Evolutionary conservation across 306 rosid species (phyloP).

Genomic region (Rubus idaeus): DNA sequence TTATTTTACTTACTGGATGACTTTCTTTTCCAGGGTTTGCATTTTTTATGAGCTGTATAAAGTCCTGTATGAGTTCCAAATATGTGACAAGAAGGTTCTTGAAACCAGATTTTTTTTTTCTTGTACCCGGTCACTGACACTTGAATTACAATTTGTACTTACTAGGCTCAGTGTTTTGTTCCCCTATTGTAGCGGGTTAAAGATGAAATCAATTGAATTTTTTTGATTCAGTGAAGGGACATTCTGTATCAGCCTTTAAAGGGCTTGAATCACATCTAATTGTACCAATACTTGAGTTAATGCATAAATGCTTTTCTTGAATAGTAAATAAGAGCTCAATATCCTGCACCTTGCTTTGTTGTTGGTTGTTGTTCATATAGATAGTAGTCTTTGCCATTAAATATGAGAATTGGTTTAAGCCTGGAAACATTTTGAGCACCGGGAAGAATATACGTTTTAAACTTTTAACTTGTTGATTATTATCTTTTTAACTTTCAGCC

Average conservation of each 20-base stretch:
- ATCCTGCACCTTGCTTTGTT: background rate
- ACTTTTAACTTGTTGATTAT: too few relatives aligned
- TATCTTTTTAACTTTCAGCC: too few relatives aligned
- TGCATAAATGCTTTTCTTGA: background rate
- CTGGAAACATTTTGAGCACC: too few relatives aligned
- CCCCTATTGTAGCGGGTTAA: conserved; percentile 19
- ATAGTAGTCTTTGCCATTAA: too few relatives aligned
- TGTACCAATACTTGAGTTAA: background rate
- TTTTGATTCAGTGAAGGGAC: background rate
- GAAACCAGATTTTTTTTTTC: conserved; percentile 10
- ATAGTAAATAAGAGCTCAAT: background rate
- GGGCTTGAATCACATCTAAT: conserved; percentile 1
- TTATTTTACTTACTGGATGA: conserved; percentile 2
- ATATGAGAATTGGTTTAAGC: too few relatives aligned
- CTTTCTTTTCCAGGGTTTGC: conserved; percentile 31
- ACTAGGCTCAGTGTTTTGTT: conserved; percentile 14
- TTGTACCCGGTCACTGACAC: conserved; percentile 2
- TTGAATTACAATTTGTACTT: conserved; percentile 25
- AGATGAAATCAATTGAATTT: background rate
- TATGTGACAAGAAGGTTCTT: conserved; percentile 22
- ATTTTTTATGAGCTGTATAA: conserved; percentile 32
- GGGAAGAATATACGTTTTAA: too few relatives aligned
- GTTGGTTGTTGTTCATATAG: too few relatives aligned
- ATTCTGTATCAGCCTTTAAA: background rate
- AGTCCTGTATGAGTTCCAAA: conserved; percentile 28